phyloP scores from a whole-genome alignment of 768 basidiomycete species.

The Scleroderma bovista region DNA sequence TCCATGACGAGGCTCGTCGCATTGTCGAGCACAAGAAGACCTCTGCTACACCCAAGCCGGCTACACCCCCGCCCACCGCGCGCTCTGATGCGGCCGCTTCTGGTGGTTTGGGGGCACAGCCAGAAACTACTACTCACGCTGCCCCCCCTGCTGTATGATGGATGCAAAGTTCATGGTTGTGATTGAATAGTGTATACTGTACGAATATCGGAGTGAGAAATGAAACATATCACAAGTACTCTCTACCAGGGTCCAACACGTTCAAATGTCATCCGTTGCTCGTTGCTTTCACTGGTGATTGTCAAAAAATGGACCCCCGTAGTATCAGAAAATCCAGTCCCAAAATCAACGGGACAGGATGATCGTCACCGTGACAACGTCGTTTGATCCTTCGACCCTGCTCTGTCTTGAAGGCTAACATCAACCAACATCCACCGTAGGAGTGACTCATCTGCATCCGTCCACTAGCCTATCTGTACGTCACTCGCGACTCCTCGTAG shows the following conservation, averaged over 20 bases:
- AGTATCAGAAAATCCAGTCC: not conserved
- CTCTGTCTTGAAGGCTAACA: not conserved
- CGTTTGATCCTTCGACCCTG: not conserved
- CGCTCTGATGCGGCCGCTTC: not conserved
- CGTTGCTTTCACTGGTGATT: too few relatives aligned
- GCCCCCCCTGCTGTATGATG: not conserved
- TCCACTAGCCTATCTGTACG: too few relatives aligned
- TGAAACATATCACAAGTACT: too few relatives aligned
- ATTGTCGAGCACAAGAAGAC: conserved; percentile 63
- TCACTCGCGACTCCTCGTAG: too few relatives aligned
- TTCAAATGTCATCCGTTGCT: too few relatives aligned
- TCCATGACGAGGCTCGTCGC: conserved; percentile 88
- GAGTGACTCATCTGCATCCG: too few relatives aligned
- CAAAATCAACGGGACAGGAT: not conserved
- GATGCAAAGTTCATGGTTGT: not conserved
- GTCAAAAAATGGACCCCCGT: too few relatives aligned
- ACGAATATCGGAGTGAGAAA: too few relatives aligned
- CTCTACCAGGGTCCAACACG: too few relatives aligned
- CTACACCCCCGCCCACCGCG: conserved; percentile 10
- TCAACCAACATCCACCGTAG: too few relatives aligned
- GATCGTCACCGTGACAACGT: not conserved
- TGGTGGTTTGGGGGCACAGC: conserved; percentile 3
- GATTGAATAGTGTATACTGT: too few relatives aligned
- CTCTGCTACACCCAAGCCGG: conserved; percentile 1
- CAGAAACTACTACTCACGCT: conserved; percentile 9